A percentile compares a stretch with the other conserved stretches of the same genome.
These are phyloP conservation scores for Cladosporium sp. DNA, from an alignment of 2,329 filamentous ascomycete genomes.

Conservation along the genomic window DNA sequence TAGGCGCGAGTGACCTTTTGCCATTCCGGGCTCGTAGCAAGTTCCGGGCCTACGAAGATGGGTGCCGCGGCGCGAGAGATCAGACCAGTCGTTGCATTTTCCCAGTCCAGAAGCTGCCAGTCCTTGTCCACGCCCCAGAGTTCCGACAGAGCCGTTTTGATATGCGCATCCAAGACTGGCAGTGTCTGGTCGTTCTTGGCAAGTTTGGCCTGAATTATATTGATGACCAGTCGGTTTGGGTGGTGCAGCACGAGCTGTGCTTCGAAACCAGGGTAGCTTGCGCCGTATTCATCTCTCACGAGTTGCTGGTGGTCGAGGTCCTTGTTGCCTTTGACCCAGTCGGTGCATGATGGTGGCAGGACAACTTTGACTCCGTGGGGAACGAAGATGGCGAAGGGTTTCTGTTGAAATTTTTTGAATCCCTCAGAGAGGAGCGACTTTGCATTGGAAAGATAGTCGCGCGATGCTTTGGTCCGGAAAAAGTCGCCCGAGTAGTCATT, in stretches of 20 bases:
- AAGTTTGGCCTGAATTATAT: constrained; percentile 17
- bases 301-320: constrained; percentile 14
- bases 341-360: not conserved
- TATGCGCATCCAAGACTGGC: constrained; percentile 14
- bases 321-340: constrained; percentile 18
- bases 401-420: not conserved
- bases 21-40: constrained; percentile 37
- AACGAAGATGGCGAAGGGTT: not conserved
- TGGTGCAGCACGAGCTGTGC: constrained; percentile 13
- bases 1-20: constrained; percentile 32
- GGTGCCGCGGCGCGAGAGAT: constrained; percentile 36
- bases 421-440: not conserved
- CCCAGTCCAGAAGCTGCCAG: not conserved
- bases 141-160: constrained; percentile 16
- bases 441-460: not conserved
- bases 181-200: constrained; percentile 15
- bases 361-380: not conserved
- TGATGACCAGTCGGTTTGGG: constrained; percentile 13
- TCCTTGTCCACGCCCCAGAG: constrained; percentile 14
- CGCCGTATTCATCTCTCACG: constrained; percentile 16
- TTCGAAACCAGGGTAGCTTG: constrained; percentile 20
- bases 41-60: constrained; percentile 33
- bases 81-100: constrained; percentile 26
- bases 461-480: not conserved
- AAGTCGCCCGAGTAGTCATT: not conserved